Conservation (phyloP, 371 early-diverging fungal genomes). For the Circinella umbellata region DNA sequence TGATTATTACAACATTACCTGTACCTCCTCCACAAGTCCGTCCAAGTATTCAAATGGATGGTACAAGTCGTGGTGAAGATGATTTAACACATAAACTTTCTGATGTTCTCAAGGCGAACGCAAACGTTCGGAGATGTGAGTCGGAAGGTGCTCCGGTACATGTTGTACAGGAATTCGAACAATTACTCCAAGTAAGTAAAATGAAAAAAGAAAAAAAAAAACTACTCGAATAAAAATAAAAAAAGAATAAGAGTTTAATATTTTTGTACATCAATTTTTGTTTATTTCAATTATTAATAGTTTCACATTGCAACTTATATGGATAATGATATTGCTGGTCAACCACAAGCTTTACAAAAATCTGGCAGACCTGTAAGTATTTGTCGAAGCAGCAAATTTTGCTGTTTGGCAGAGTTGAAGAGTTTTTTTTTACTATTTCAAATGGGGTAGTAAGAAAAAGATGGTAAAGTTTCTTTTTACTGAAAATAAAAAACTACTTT, state of each 20-base stretch:
- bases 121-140: constrained; percentile 86
- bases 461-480: background rate
- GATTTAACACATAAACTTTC: constrained; percentile 98
- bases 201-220: too few species aligned
- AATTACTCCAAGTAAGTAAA: constrained; percentile 78
- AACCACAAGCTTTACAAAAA: constrained; percentile 96
- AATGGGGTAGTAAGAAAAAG: too few species aligned
- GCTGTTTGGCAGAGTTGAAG: background rate
- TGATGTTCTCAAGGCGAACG: constrained; percentile 98
- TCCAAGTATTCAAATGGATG: constrained; percentile 98
- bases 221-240: too few species aligned
- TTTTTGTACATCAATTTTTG: background rate
- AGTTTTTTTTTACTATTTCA: too few species aligned
- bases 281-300: constrained; percentile 19
- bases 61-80: constrained; percentile 94
- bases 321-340: constrained; percentile 98
- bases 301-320: constrained; percentile 99
- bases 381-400: background rate
- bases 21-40: constrained; percentile 99
- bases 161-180: constrained; percentile 95
- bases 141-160: constrained; percentile 98
- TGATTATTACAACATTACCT: constrained; percentile 94
- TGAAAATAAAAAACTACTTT: background rate
- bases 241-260: background rate
- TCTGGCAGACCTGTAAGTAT: constrained; percentile 92